These are phyloP conservation scores for Suhomyces faveliae DNA, from an alignment of 805 yeast species.

Conservation along the genomic window DNA sequence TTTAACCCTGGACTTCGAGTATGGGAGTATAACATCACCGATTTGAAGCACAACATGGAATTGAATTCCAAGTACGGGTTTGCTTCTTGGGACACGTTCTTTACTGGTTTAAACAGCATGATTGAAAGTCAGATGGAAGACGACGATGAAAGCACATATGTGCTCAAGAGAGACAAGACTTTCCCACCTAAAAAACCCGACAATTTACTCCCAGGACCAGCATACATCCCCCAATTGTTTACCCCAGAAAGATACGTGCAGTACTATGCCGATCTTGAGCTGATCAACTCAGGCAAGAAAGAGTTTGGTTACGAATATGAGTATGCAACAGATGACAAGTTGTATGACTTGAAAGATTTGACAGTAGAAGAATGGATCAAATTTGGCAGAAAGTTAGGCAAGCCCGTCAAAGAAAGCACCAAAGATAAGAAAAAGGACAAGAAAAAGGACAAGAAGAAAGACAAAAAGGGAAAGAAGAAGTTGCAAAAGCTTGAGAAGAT, in stretches of 20 bases:
- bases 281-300: constrained; percentile 44
- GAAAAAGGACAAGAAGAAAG: constrained; percentile 10
- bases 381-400: constrained; percentile 53
- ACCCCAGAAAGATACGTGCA: constrained; percentile 74
- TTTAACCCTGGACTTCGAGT: constrained; percentile 80
- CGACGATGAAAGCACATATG: constrained; percentile 5
- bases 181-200: constrained; percentile 61
- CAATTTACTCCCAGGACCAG: constrained; percentile 66
- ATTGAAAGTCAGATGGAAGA: constrained; percentile 16
- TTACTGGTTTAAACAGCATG: constrained; percentile 43
- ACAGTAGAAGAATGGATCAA: constrained; percentile 63
- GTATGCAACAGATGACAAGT: constrained; percentile 62
- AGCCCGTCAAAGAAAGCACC: constrained; percentile 29
- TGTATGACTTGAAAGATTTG: constrained; percentile 53
- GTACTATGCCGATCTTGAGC: constrained; percentile 63
- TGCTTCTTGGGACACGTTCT: constrained; percentile 61
- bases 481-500: constrained; percentile 31
- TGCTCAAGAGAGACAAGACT: constrained; percentile 50
- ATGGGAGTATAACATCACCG: constrained; percentile 82
- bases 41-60: constrained; percentile 32
- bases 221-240: constrained; percentile 65
- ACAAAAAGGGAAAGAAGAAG: constrained; percentile 9
- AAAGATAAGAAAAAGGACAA: constrained; percentile 10
- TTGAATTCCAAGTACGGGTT: constrained; percentile 13
- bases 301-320: constrained; percentile 61